A percentile compares a stretch with the other conserved stretches of the same genome.
These are phyloP conservation scores for Diaporthe sp. DNA, from an alignment of 2,329 filamentous ascomycete genomes.

Conservation along the genomic window DNA sequence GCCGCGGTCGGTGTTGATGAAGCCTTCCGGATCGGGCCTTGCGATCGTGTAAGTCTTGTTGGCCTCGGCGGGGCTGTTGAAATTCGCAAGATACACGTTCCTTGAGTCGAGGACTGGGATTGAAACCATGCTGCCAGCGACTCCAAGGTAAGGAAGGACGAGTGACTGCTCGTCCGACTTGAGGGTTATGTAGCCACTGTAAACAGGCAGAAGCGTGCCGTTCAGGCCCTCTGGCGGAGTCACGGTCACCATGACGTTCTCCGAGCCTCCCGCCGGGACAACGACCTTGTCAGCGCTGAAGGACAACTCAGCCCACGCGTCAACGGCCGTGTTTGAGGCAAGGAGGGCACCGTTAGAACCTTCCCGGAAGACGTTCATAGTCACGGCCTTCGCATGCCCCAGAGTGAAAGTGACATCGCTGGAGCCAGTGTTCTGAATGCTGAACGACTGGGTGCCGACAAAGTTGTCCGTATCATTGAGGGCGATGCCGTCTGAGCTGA, in stretches of 20 bases:
- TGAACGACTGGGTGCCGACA: constrained; percentile 5
- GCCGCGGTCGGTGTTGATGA: constrained; percentile 17
- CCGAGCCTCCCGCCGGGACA: constrained; percentile 43
- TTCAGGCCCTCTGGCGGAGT: constrained; percentile 46
- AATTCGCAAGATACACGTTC: constrained; percentile 33
- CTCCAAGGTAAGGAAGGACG: constrained; percentile 54
- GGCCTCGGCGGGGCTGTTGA: background rate
- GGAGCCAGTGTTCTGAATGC: constrained; percentile 14
- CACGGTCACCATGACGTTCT: constrained; percentile 45
- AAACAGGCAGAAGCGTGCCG: constrained; percentile 51
- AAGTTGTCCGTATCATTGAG: constrained; percentile 30
- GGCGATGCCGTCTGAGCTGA: background rate
- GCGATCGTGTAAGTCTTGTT: constrained; percentile 26
- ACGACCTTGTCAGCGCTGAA: constrained; percentile 42
- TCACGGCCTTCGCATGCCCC: background rate
- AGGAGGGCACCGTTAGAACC: constrained; percentile 15
- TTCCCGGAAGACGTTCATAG: constrained; percentile 8
- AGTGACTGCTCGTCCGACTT: constrained; percentile 52
- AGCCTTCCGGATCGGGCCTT: constrained; percentile 37
- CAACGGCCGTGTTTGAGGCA: constrained; percentile 34
- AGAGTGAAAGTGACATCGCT: constrained; percentile 8
- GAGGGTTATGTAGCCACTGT: constrained; percentile 57
- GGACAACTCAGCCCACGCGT: constrained; percentile 36
- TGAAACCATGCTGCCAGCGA: constrained; percentile 46
- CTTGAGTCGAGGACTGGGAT: constrained; percentile 37